Conservation (phyloP, 495 filamentous ascomycete species). For the Neurospora africana region DNA sequence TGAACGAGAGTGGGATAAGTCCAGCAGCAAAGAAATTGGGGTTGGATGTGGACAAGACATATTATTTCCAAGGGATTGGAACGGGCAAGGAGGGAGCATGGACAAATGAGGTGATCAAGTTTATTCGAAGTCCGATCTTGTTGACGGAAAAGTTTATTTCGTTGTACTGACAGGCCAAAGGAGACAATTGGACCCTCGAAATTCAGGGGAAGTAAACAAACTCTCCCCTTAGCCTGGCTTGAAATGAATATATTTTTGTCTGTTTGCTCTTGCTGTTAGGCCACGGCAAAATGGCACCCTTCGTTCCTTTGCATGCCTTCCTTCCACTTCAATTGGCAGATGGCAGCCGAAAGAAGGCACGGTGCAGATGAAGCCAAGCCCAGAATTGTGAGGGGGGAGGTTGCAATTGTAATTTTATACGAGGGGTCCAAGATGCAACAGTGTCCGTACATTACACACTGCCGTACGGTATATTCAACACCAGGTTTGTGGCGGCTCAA, state of each 20-base stretch:
- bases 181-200: background rate
- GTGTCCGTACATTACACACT: background rate
- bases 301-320: background rate
- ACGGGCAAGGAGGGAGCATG: background rate
- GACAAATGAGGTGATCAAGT: conserved; percentile 3
- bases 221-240: too few species aligned
- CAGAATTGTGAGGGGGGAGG: background rate
- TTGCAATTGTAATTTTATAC: background rate
- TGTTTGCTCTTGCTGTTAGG: background rate
- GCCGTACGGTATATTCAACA: background rate
- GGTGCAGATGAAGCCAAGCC: background rate
- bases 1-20: background rate
- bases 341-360: background rate
- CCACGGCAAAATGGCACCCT: background rate
- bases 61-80: background rate
- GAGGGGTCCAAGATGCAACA: background rate
- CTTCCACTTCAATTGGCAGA: background rate
- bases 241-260: too few species aligned
- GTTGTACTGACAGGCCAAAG: background rate
- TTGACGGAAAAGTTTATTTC: conserved; percentile 1
- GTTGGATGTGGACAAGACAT: background rate
- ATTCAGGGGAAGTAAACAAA: background rate
- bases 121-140: background rate
- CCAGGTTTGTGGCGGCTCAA: background rate
- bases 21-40: background rate